Percentiles rank a stretch among this genome's conserved stretches.
These are phyloP conservation scores for Epichloe gansuensis DNA, from an alignment of 2,329 filamentous ascomycete species.

Conservation along the genomic window DNA sequence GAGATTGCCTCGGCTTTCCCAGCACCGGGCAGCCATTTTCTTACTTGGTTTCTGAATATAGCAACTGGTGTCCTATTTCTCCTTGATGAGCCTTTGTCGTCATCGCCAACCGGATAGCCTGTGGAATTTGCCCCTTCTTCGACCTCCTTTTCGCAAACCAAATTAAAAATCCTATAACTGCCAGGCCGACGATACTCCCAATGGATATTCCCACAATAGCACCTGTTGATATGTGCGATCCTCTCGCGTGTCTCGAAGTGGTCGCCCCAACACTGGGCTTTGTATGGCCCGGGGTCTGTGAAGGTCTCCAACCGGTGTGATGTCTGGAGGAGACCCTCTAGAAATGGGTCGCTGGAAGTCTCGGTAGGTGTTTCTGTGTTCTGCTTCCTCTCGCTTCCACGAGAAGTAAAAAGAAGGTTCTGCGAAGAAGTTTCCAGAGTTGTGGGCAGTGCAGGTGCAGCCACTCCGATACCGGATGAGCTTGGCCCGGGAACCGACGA, in stretches of 20 bases:
- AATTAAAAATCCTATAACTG: slow-evolving; percentile 33
- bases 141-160: slow-evolving; percentile 35
- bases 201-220: slow-evolving; percentile 40
- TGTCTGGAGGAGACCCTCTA: not conserved
- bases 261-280: not conserved
- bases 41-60: not conserved
- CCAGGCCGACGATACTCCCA: slow-evolving; percentile 31
- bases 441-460: not conserved
- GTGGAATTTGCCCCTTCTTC: slow-evolving; percentile 9
- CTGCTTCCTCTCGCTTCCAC: not conserved
- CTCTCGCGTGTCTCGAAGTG: not conserved
- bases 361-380: not conserved
- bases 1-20: slow-evolving; percentile 11
- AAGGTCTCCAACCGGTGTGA: not conserved
- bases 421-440: not conserved
- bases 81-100: slow-evolving; percentile 9
- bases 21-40: slow-evolving; percentile 14
- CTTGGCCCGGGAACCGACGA: not conserved
- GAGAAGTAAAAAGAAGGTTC: not conserved
- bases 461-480: not conserved
- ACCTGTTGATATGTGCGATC: slow-evolving; percentile 10
- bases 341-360: not conserved
- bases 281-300: not conserved
- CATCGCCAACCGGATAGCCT: slow-evolving; percentile 15
- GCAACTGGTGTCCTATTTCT: slow-evolving; percentile 10